Conservation (phyloP, 129 eudicot species). For the Centella asiatica region DNA sequence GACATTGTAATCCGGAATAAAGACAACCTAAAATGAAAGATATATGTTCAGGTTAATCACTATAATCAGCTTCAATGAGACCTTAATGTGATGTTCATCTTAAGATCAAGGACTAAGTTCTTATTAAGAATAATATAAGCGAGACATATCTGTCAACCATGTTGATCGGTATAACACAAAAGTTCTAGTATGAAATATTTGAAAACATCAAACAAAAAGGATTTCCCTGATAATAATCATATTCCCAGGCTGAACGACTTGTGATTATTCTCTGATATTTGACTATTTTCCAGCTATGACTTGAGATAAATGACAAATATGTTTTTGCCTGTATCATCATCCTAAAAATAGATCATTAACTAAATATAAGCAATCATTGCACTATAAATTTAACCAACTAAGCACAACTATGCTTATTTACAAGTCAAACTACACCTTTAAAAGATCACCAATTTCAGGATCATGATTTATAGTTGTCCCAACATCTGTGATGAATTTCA, state of each 20-base stretch:
- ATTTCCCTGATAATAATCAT: background rate
- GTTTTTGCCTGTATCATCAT: background rate
- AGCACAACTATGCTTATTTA: background rate
- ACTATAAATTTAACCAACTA: too few relatives aligned
- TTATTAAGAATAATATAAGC: too few relatives aligned
- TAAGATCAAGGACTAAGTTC: background rate
- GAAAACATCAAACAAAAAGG: too few relatives aligned
- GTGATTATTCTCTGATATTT: background rate
- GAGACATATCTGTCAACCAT: too few relatives aligned
- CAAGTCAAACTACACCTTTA: conserved; percentile 41
- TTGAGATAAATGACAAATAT: background rate
- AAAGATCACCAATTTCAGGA: conserved; percentile 88
- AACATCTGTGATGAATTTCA: conserved; percentile 84
- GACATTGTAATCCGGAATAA: conserved; percentile 95
- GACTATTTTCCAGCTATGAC: conserved; percentile 2
- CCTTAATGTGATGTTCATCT: background rate
- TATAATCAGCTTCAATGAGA: conserved; percentile 8
- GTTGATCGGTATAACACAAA: too few relatives aligned
- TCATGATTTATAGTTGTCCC: conserved; percentile 77
- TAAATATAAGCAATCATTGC: too few relatives aligned
- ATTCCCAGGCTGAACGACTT: background rate
- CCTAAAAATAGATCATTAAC: too few relatives aligned
- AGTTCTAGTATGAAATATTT: too few relatives aligned
- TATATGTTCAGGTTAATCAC: background rate
- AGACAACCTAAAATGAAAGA: conserved; percentile 49